Conservation (phyloP, 208 protist genomes). For the Endotrypanum monterogeii region DNA sequence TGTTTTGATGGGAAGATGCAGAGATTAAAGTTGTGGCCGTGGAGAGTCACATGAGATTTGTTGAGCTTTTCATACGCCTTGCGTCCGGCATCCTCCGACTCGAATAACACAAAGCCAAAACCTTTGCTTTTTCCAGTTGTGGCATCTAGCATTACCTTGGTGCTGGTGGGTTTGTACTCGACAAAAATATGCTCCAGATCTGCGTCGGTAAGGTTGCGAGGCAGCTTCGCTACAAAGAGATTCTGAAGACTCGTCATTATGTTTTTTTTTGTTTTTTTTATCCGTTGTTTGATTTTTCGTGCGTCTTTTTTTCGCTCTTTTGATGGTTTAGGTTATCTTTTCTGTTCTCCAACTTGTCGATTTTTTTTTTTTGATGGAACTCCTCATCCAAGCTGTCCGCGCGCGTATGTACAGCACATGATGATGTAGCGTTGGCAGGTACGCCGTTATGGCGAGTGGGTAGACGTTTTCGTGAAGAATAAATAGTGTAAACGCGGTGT, state of each 20-base stretch:
- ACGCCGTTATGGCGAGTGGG: too few relatives aligned
- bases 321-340: neutral
- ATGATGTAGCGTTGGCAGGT: too few relatives aligned
- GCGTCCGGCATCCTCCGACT: conserved; percentile 81
- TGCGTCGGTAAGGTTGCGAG: conserved; percentile 77
- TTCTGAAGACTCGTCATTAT: conserved; percentile 92
- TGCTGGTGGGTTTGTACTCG: conserved; percentile 85
- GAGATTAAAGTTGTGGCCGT: conserved; percentile 73
- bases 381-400: too few relatives aligned
- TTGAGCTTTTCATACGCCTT: conserved; percentile 78
- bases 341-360: neutral
- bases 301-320: neutral
- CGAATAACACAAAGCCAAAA: conserved; percentile 98
- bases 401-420: too few relatives aligned
- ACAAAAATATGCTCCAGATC: conserved; percentile 79
- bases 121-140: conserved; percentile 92
- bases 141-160: conserved; percentile 91
- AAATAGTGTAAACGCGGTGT: neutral
- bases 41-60: conserved; percentile 55
- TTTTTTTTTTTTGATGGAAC: too few relatives aligned
- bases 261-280: conserved; percentile 9
- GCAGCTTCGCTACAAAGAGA: conserved; percentile 96
- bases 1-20: conserved; percentile 89
- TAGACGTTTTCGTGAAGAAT: neutral
- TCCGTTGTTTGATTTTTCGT: neutral